phyloP scores from a whole-genome alignment of 1,284 basidiomycete species.

The Rhodotorula sp. region DNA sequence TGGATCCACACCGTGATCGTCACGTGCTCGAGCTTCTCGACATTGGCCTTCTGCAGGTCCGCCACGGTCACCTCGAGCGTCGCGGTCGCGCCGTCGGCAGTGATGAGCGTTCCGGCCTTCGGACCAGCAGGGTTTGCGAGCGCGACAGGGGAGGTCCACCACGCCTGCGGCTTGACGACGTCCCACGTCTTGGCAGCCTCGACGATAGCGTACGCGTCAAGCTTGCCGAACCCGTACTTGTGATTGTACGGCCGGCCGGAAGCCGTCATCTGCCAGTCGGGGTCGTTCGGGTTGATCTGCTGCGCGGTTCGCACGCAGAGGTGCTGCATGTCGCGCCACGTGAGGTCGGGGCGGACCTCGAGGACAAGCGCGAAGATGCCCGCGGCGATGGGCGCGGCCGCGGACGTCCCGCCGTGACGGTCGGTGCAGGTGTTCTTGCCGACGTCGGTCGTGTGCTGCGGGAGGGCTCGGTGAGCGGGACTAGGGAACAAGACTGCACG shows the following conservation, averaged over 20 bases:
- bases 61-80: slow-evolving; percentile 70
- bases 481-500: background rate
- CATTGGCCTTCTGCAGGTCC: slow-evolving; percentile 72
- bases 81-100: slow-evolving; percentile 66
- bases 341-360: slow-evolving; percentile 82
- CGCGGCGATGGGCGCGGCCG: slow-evolving; percentile 92
- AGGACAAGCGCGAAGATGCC: slow-evolving; percentile 87
- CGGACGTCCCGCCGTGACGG: slow-evolving; percentile 92
- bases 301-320: slow-evolving; percentile 78
- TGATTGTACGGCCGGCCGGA: slow-evolving; percentile 84
- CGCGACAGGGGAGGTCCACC: slow-evolving; percentile 55
- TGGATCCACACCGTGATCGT: slow-evolving; percentile 91
- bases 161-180: slow-evolving; percentile 91
- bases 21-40: slow-evolving; percentile 88
- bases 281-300: slow-evolving; percentile 77
- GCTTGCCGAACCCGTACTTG: slow-evolving; percentile 92
- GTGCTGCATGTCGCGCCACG: slow-evolving; percentile 96
- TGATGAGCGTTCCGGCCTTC: slow-evolving; percentile 55
- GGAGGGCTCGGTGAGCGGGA: background rate
- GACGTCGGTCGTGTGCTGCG: slow-evolving; percentile 89
- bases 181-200: slow-evolving; percentile 79
- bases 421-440: slow-evolving; percentile 80
- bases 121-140: background rate
- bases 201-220: slow-evolving; percentile 83
- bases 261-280: slow-evolving; percentile 89